Percentiles rank a stretch among this genome's conserved stretches.
Evolutionary conservation across 1,284 basidiomycete genomes (phyloP).

Genomic region (Ganoderma boninense): DNA sequence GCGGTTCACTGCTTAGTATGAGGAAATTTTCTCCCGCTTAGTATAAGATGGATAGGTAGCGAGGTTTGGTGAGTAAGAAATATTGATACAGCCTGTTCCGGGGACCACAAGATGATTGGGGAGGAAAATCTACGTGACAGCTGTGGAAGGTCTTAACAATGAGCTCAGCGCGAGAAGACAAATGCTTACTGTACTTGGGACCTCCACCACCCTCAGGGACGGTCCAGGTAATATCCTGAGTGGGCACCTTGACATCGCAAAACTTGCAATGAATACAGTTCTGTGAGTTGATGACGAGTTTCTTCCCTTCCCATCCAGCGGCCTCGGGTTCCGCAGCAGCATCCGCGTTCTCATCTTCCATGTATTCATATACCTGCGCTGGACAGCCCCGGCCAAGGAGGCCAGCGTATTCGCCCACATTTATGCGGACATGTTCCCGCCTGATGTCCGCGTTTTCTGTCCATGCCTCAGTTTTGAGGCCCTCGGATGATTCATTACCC

Average conservation of each 20-base stretch:
- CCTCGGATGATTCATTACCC: slow-evolving; percentile 61
- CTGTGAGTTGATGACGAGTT: slow-evolving; percentile 97
- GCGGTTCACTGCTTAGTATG: too few species aligned
- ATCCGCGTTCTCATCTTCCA: slow-evolving; percentile 65
- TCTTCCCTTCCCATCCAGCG: slow-evolving; percentile 80
- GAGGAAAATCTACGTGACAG: background rate
- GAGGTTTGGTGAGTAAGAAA: too few species aligned
- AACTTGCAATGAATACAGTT: slow-evolving; percentile 95
- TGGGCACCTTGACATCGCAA: slow-evolving; percentile 93
- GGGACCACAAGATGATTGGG: background rate
- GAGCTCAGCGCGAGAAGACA: background rate
- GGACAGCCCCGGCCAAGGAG: slow-evolving; percentile 92
- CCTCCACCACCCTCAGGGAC: slow-evolving; percentile 95
- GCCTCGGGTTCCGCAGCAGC: slow-evolving; percentile 44
- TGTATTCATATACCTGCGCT: slow-evolving; percentile 97
- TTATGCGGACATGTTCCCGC: slow-evolving; percentile 78
- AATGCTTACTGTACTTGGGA: slow-evolving; percentile 85
- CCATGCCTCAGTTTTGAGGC: slow-evolving; percentile 34
- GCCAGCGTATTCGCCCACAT: slow-evolving; percentile 87
- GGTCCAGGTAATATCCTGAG: slow-evolving; percentile 94
- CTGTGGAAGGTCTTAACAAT: background rate
- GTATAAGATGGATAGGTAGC: too few species aligned
- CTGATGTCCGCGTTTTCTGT: slow-evolving; percentile 52
- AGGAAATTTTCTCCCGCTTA: too few species aligned
- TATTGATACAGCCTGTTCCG: too few species aligned